Evolutionary conservation across 2,329 filamentous ascomycete species (phyloP), one percentile per base, ranked within the genome.

Genomic region (Colletotrichum sp.): DNA sequence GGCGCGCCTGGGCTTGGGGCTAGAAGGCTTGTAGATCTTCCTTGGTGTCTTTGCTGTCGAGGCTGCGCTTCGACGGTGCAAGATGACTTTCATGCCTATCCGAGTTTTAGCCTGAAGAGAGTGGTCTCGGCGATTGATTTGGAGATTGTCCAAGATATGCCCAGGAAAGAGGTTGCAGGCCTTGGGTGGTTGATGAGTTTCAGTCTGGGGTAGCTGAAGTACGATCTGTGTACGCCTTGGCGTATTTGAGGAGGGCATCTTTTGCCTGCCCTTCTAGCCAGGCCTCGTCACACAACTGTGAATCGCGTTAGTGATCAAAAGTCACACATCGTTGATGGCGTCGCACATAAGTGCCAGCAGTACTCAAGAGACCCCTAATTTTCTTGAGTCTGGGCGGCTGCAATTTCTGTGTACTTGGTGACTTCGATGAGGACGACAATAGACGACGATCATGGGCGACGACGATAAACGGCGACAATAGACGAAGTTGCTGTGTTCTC

Each of bases 221-320:
- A n/a, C 9, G 5, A 43, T 43, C 18, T n/a, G 18, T 43, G 39
- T 43, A n/a, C 18, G 39, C 18, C 39, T 43, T 43, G 39, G 39
- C 39, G 18, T 43, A 6, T 43, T 9, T n/a, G 18, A n/a, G 8
- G 39, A 43, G 3, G 8, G 5, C 1, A 4, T 43, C 18, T 43
- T 43, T 43, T 5, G 39, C 1, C 0, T 10, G 18, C 5, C 5
- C 26, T 26, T 26, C 26, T 26, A 26, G 26, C 5, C 6, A n/a
- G 39, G 18, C 18, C 5, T 43, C 39, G 3, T 43, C 39, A 2
- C 9, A 1, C 39, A n/a, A 4, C 5, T n/a, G 0, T n/a, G 39
- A n/a, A n/a, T 6, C 9, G 18, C 3, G 39, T 0, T 43, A 3
- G 5, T 12, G 9, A 3, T 43, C 5, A 4, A n/a, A 3, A 1